phyloP scores from a whole-genome alignment of 2,329 filamentous ascomycete species.

The Scedosporium minutisporum region DNA sequence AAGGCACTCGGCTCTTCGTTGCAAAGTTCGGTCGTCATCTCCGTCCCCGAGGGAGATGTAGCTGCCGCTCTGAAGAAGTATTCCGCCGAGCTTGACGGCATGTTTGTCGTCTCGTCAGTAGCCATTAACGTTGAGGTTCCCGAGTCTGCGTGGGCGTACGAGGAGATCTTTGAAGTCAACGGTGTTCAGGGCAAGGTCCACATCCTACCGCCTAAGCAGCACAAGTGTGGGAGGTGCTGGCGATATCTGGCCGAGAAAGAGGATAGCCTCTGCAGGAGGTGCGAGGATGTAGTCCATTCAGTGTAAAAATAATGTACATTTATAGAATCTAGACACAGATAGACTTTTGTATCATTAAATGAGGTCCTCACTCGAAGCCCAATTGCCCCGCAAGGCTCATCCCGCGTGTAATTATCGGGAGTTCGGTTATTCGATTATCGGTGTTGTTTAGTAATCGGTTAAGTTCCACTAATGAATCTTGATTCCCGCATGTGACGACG shows the following conservation, averaged over 20 bases:
- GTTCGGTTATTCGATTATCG: not conserved
- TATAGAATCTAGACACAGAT: not conserved
- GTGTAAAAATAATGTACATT: slow-evolving; percentile 2
- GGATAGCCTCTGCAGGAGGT: slow-evolving; percentile 62
- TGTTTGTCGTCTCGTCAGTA: slow-evolving; percentile 63
- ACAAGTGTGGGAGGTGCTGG: slow-evolving; percentile 88
- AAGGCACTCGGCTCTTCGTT: slow-evolving; percentile 74
- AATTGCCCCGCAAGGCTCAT: too few relatives aligned
- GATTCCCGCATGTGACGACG: not conserved
- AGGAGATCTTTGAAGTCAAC: slow-evolving; percentile 30
- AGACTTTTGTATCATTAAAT: not conserved
- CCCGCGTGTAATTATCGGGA: too few relatives aligned
- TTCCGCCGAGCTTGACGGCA: slow-evolving; percentile 42
- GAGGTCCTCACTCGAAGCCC: too few relatives aligned
- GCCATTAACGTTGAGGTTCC: slow-evolving; percentile 29
- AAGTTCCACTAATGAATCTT: not conserved
- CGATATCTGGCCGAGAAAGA: slow-evolving; percentile 62
- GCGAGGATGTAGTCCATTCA: slow-evolving; percentile 50
- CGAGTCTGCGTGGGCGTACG: slow-evolving; percentile 29
- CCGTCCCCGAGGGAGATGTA: slow-evolving; percentile 27
- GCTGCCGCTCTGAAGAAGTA: slow-evolving; percentile 28
- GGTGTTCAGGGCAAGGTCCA: slow-evolving; percentile 27
- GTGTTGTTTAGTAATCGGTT: not conserved
- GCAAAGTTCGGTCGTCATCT: slow-evolving; percentile 60
- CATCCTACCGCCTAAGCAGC: slow-evolving; percentile 37